Evolutionary conservation across 129 eudicot species (phyloP).

Genomic region (Mikania micrantha): DNA sequence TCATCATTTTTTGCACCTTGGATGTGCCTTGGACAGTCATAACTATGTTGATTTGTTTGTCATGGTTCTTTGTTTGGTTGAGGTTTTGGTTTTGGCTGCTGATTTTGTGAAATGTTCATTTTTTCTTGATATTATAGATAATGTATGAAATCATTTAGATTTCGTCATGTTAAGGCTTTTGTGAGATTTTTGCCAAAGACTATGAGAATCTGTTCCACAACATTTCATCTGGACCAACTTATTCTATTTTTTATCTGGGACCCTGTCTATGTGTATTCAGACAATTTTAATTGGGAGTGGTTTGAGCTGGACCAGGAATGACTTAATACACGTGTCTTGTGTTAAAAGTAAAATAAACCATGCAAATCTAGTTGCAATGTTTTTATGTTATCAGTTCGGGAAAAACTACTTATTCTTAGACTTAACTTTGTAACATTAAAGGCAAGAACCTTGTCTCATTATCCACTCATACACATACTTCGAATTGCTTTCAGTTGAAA

Average conservation of each 20-base stretch:
- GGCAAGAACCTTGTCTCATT: neutral
- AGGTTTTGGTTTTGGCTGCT: neutral
- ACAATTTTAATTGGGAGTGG: neutral
- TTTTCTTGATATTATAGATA: neutral
- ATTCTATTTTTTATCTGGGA: neutral
- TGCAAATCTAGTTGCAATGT: neutral
- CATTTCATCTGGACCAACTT: no score
- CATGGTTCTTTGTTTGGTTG: neutral
- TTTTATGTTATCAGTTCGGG: neutral
- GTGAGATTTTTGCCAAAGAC: no score
- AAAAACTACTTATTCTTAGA: conserved; percentile 3
- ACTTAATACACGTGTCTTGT: neutral
- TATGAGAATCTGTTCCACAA: no score
- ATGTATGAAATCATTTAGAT: neutral
- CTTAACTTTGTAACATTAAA: neutral
- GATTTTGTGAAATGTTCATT: neutral
- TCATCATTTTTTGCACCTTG: no score
- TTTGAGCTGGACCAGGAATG: neutral
- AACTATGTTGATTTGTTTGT: neutral
- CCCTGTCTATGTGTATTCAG: neutral
- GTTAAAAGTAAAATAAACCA: neutral
- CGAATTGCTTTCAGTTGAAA: conserved; percentile 7
- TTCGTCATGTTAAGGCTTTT: neutral
- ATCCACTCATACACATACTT: neutral
- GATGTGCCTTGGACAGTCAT: no score